phyloP scores from a whole-genome alignment of 208 protist genomes.

The Leishmania martiniquensis region DNA sequence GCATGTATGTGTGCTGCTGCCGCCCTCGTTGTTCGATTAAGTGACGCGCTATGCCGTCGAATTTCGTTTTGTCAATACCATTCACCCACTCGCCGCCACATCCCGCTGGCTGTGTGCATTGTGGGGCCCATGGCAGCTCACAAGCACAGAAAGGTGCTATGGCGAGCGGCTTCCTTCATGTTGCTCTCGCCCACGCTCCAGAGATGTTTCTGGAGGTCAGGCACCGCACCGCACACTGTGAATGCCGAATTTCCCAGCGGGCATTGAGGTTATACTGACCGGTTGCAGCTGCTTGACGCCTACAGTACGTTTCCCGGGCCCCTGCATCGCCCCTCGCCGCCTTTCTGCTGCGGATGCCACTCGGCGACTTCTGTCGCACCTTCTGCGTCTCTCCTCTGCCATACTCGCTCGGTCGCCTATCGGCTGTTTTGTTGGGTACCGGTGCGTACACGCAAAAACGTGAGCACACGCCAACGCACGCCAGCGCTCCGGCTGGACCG shows the following conservation, averaged over 20 bases:
- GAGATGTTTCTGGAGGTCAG: neutral
- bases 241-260: neutral
- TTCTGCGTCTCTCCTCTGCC: neutral
- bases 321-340: too few species aligned
- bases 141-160: neutral
- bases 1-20: neutral
- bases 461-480: neutral
- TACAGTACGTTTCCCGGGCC: too few species aligned
- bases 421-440: neutral
- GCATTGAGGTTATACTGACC: too few species aligned
- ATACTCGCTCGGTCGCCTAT: neutral
- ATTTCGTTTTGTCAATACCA: neutral
- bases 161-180: neutral
- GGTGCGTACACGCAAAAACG: neutral
- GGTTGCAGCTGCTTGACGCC: too few species aligned
- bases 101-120: neutral
- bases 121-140: neutral
- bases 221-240: too few species aligned
- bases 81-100: neutral
- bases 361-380: too few species aligned
- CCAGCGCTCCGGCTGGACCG: neutral
- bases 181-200: neutral
- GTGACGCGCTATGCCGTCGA: neutral
- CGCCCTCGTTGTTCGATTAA: constrained; percentile 24
- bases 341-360: too few species aligned